Conservation (phyloP, 1,284 basidiomycete genomes). For the Ceratobasidium sp. region DNA sequence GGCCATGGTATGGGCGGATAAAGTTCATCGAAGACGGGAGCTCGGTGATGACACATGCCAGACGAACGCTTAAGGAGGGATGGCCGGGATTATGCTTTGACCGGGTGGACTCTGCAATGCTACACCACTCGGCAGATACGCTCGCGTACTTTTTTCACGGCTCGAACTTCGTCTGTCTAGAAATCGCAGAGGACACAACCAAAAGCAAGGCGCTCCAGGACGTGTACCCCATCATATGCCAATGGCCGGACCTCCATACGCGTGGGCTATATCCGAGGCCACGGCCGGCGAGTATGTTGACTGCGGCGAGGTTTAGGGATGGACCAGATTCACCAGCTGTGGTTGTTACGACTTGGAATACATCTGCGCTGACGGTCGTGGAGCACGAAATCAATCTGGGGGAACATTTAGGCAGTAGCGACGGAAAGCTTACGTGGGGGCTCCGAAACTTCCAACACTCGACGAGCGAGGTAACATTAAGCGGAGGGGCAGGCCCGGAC, state of each 20-base stretch:
- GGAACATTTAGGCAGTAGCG: conserved; percentile 16
- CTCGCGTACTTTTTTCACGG: conserved; percentile 19
- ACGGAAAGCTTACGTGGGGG: not conserved
- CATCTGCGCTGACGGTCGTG: conserved; percentile 4
- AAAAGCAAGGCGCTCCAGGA: conserved; percentile 19
- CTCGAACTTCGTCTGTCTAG: conserved; percentile 17
- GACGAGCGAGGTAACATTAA: conserved; percentile 15
- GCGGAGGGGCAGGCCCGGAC: not conserved
- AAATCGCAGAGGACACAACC: conserved; percentile 16
- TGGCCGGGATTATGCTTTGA: conserved; percentile 11
- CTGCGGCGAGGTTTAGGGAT: conserved; percentile 21
- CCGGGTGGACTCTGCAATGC: conserved; percentile 4
- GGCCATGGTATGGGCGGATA: conserved; percentile 10
- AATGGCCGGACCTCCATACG: conserved; percentile 21
- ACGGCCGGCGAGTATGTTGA: conserved; percentile 11
- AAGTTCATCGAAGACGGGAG: conserved; percentile 19
- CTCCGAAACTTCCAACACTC: conserved; percentile 18
- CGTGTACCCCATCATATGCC: conserved; percentile 9
- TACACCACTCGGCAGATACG: not conserved
- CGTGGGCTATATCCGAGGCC: conserved; percentile 19
- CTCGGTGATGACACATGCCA: not conserved
- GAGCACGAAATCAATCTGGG: conserved; percentile 13
- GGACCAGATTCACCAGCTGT: not conserved
- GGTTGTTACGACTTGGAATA: conserved; percentile 23
- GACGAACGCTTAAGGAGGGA: conserved; percentile 13